Base-by-base conservation (phyloP, 2,329 filamentous ascomycete species). In the Alternaria arbusti region DNA sequence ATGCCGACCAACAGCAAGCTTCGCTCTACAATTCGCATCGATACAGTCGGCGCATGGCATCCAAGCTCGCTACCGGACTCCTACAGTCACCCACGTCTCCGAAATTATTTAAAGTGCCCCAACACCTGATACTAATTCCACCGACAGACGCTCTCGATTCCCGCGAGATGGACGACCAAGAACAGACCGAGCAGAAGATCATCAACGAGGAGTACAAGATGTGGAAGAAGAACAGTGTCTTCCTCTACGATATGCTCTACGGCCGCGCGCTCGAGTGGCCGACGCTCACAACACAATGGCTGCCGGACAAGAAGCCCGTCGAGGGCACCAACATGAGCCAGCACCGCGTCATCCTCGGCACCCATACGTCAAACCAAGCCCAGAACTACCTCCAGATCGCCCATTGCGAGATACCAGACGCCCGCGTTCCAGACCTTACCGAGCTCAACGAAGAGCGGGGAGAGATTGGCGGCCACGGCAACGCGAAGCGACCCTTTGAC, bases 131-230 rank as follows among this genome's bases (percentile, higher is more conserved):
- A 50, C 65, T 65, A 47, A 67, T 36, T 40, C 15, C 20, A 55
- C 12, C 45, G 67, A 67, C 61, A 84, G 85, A 83, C 72, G 81
- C 82, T 67, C 57, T 74, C 70, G 74, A 77, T 54, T 65, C 68
- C 44, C 72, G 70, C 59, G 79, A 86, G 50, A 86, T 89, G 65
- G 90, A 94, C 62, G 91, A 92, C 57, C 90, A 92, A 63, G 86
- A 90, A 78, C 86, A 92, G 77, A 83, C 88, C 70, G 89, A 92
- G 77, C 91, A 96, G 82, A 94, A 96, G 82, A 86, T 97, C 65
- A 94, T 98, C 82, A 98, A 98, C 73, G 96, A 99, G 85, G 96
- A 99, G 81, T 99, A 99, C 88, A 99, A 99, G 82, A 97, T 95
- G 70, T 99, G 96, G 96, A 99, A 99, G 87, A 99, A 99, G 86